A percentile compares a stretch with the other conserved stretches of the same genome.
phyloP scores from a whole-genome alignment of 495 filamentous ascomycete species.

The Penicillium steckii region DNA sequence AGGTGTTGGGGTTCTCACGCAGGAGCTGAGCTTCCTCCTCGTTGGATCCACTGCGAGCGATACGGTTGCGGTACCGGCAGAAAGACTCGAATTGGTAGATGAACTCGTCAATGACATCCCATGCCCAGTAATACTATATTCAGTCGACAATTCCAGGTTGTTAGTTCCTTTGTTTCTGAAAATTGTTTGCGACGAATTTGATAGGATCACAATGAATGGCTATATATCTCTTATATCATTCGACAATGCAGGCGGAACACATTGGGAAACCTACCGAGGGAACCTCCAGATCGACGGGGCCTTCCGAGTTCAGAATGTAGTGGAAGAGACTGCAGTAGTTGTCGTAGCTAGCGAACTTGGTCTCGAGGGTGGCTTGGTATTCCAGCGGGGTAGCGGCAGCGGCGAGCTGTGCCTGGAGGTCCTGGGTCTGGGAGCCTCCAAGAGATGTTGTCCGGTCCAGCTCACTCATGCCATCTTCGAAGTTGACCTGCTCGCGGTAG shows the following conservation, averaged over 20 bases:
- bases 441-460: conserved; percentile 62
- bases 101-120: conserved; percentile 99
- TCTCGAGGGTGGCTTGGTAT: conserved; percentile 89
- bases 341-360: conserved; percentile 97
- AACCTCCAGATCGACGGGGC: conserved; percentile 92
- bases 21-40: conserved; percentile 88
- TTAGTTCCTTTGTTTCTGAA: conserved; percentile 9
- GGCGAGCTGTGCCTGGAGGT: conserved; percentile 86
- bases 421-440: conserved; percentile 56
- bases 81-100: conserved; percentile 99
- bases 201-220: conserved; percentile 10
- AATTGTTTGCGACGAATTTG: not conserved
- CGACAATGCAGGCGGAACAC: not conserved
- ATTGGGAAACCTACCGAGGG: conserved; percentile 70
- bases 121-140: conserved; percentile 94
- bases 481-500: conserved; percentile 92
- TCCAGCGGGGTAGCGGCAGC: conserved; percentile 93
- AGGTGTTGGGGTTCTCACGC: conserved; percentile 95
- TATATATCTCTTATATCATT: conserved; percentile 14
- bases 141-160: not conserved
- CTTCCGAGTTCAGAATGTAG: conserved; percentile 97
- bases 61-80: conserved; percentile 88
- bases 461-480: conserved; percentile 80
- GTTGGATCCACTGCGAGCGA: conserved; percentile 81
- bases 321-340: conserved; percentile 99